Percentiles rank a stretch among this genome's conserved stretches.
phyloP scores from a whole-genome alignment of 2,329 filamentous ascomycete species.

The Diplodia mutila region DNA sequence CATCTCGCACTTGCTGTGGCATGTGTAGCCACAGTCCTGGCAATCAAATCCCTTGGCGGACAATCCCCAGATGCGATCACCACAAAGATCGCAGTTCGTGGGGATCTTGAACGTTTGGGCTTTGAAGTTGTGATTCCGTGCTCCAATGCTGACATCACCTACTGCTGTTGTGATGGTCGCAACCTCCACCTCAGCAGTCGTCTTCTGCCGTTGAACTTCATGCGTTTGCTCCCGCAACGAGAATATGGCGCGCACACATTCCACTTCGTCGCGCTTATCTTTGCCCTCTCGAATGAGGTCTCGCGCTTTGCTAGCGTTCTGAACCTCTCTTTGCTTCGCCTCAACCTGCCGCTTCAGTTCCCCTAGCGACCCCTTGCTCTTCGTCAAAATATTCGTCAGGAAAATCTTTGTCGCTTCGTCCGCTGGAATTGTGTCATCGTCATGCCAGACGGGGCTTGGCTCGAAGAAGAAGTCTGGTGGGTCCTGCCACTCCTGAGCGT shows the following conservation, averaged over 20 bases:
- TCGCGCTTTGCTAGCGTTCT: constrained; percentile 72
- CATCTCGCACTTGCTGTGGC: constrained; percentile 98
- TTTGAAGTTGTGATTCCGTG: constrained; percentile 96
- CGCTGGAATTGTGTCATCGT: constrained; percentile 82
- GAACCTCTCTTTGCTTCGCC: constrained; percentile 83
- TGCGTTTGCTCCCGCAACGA: constrained; percentile 82
- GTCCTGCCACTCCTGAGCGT: constrained; percentile 79
- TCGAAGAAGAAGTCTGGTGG: constrained; percentile 86
- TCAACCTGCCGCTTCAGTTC: constrained; percentile 83
- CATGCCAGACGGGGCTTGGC: constrained; percentile 95
- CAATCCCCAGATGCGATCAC: constrained; percentile 94
- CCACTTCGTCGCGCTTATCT: constrained; percentile 86
- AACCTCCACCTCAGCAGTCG: constrained; percentile 91
- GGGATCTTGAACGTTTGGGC: constrained; percentile 99
- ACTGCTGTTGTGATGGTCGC: constrained; percentile 89
- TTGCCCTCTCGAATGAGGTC: constrained; percentile 78
- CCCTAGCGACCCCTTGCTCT: constrained; percentile 82
- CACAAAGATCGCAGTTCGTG: constrained; percentile 96
- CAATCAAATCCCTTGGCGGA: constrained; percentile 97
- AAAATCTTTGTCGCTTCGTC: constrained; percentile 90
- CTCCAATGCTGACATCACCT: constrained; percentile 88
- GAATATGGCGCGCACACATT: constrained; percentile 82
- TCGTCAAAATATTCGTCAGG: constrained; percentile 85
- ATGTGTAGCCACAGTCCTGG: constrained; percentile 94
- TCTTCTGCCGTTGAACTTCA: constrained; percentile 76